These are phyloP conservation scores for Penicillium thymicola DNA, from an alignment of 2,329 filamentous ascomycete genomes.

Conservation along the genomic window DNA sequence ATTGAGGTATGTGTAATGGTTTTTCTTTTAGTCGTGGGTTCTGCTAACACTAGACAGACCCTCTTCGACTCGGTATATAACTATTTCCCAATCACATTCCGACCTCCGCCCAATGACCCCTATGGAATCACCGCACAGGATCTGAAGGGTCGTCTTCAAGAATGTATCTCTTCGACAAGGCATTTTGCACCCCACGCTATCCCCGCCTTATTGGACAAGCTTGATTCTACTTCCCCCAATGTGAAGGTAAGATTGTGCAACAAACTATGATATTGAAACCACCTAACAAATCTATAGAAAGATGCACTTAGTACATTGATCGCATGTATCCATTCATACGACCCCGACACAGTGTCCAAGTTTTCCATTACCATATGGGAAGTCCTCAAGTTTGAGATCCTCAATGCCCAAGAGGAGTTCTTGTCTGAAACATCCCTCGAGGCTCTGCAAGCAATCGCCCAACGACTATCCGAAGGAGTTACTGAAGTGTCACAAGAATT, in stretches of 20 bases:
- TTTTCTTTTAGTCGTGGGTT: background rate
- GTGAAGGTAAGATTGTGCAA: conserved; percentile 54
- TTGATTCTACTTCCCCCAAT: conserved; percentile 66
- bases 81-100: conserved; percentile 70
- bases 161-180: conserved; percentile 61
- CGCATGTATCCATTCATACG: conserved; percentile 59
- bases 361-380: conserved; percentile 67
- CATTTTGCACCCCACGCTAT: conserved; percentile 65
- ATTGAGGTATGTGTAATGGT: conserved; percentile 48
- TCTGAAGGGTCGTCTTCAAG: conserved; percentile 60
- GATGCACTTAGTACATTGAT: conserved; percentile 63
- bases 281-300: conserved; percentile 43
- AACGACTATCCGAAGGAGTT: conserved; percentile 50
- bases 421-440: conserved; percentile 58
- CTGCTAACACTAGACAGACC: conserved; percentile 31
- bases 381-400: conserved; percentile 65
- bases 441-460: conserved; percentile 54
- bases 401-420: conserved; percentile 65
- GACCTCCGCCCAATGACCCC: conserved; percentile 65
- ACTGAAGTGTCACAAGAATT: conserved; percentile 39
- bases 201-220: conserved; percentile 64
- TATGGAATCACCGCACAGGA: conserved; percentile 68
- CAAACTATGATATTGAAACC: background rate
- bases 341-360: conserved; percentile 56
- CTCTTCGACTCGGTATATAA: conserved; percentile 69